These are phyloP conservation scores for Quercus gilva DNA, from an alignment of 306 rosid species.

Conservation along the genomic window DNA sequence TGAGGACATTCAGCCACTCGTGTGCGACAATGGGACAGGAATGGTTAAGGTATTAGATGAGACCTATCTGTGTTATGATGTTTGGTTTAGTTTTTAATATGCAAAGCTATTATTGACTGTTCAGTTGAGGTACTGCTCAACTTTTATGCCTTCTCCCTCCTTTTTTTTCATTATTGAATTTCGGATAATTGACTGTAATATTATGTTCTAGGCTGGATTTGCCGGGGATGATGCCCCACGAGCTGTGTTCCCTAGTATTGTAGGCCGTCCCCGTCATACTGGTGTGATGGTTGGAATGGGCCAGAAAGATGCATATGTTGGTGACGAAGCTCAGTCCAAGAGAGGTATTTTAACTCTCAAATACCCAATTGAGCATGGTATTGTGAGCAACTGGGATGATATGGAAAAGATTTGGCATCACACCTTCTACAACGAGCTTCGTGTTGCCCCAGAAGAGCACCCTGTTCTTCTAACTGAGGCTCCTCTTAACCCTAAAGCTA, in stretches of 20 bases:
- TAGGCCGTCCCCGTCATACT: constrained; percentile 99
- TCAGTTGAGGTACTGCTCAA: neutral
- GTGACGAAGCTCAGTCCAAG: constrained; percentile 99
- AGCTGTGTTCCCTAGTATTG: constrained; percentile 98
- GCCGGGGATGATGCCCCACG: constrained; percentile 99
- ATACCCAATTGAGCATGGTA: constrained; percentile 97
- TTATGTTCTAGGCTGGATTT: constrained; percentile 77
- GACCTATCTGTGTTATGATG: neutral
- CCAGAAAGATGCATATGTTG: constrained; percentile 98
- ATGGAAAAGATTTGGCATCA: constrained; percentile 99
- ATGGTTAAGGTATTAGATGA: constrained; percentile 81
- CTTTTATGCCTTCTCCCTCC: neutral
- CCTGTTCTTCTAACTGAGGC: constrained; percentile 99
- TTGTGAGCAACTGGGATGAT: constrained; percentile 99
- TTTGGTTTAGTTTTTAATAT: neutral
- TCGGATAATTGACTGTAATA: constrained; percentile 3
- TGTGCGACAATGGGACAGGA: constrained; percentile 99
- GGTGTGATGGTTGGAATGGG: constrained; percentile 99
- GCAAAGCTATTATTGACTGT: neutral
- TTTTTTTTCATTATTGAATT: neutral
- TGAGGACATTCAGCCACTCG: constrained; percentile 99
- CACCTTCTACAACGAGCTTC: constrained; percentile 96
- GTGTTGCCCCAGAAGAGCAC: constrained; percentile 99
- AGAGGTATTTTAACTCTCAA: constrained; percentile 92
- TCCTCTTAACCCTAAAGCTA: constrained; percentile 97